phyloP scores from a whole-genome alignment of 2,329 filamentous ascomycete species.

The Thielaviopsis ethacetica region DNA sequence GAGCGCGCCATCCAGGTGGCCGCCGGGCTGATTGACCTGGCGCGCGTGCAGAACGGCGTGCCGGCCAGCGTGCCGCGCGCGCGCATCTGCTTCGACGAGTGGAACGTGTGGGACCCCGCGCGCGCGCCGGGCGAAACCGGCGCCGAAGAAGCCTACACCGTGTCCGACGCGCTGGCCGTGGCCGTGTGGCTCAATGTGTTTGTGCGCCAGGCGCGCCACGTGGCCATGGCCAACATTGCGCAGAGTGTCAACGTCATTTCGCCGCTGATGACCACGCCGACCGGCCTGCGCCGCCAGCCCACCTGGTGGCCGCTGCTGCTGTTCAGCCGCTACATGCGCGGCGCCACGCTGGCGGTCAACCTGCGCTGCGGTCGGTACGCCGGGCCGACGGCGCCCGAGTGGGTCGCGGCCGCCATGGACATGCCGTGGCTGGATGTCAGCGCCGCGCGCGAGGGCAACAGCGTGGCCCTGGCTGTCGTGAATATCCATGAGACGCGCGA shows the following conservation, averaged over 20 bases:
- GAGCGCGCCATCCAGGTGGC: constrained; percentile 61
- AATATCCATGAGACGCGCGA: constrained; percentile 49
- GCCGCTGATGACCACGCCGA: constrained; percentile 53
- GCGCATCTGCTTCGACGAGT: constrained; percentile 69
- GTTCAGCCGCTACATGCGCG: constrained; percentile 51
- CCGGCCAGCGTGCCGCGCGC: constrained; percentile 42
- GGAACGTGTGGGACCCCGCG: constrained; percentile 68
- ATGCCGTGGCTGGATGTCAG: constrained; percentile 57
- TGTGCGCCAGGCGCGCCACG: constrained; percentile 49
- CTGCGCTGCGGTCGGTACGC: constrained; percentile 46
- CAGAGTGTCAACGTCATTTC: constrained; percentile 66
- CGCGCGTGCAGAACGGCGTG: constrained; percentile 50
- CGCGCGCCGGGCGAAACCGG: constrained; percentile 55
- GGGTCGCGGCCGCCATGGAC: constrained; percentile 48
- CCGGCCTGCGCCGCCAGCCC: constrained; percentile 51
- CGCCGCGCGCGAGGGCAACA: constrained; percentile 39
- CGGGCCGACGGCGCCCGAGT: constrained; percentile 48
- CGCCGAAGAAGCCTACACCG: constrained; percentile 56
- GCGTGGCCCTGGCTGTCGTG: constrained; percentile 51
- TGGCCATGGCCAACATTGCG: constrained; percentile 67
- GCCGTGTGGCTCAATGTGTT: constrained; percentile 63
- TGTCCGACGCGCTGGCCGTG: constrained; percentile 62
- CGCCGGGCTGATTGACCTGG: constrained; percentile 53
- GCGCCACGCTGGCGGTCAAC: constrained; percentile 49
- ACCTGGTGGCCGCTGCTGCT: constrained; percentile 61